A percentile compares a stretch with the other conserved stretches of the same genome.
phyloP scores from a whole-genome alignment of 2,329 filamentous ascomycete species.

The Epichloe sylvatica region DNA sequence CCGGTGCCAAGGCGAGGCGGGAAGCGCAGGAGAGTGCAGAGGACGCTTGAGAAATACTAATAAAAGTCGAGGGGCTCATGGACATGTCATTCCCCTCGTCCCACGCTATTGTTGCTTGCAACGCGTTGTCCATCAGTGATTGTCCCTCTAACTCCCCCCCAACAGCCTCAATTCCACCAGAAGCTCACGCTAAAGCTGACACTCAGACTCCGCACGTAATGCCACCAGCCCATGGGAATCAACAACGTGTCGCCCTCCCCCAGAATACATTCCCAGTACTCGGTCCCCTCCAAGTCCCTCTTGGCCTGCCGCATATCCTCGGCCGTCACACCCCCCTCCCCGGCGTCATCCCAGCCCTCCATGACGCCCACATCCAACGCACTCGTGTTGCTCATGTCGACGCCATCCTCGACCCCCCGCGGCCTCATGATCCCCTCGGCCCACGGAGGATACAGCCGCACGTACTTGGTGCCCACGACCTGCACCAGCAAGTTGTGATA shows the following conservation, averaged over 20 bases:
- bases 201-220: slow-evolving; percentile 77
- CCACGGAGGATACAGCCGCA: slow-evolving; percentile 68
- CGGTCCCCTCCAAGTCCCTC: slow-evolving; percentile 40
- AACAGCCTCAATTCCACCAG: slow-evolving; percentile 60
- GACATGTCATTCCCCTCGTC: too few species aligned
- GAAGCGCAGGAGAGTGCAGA: slow-evolving; percentile 25
- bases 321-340: slow-evolving; percentile 12
- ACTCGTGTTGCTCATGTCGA: slow-evolving; percentile 91
- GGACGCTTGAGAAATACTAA: slow-evolving; percentile 12
- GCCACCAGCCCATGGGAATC: slow-evolving; percentile 94
- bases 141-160: too few species aligned
- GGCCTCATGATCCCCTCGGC: slow-evolving; percentile 51
- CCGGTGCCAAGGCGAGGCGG: slow-evolving; percentile 42
- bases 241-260: slow-evolving; percentile 74
- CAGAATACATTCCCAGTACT: slow-evolving; percentile 65
- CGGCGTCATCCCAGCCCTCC: slow-evolving; percentile 41
- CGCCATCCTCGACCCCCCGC: slow-evolving; percentile 47
- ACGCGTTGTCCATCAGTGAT: too few species aligned
- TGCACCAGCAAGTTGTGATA: slow-evolving; percentile 89
- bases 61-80: too few species aligned
- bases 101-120: too few species aligned
- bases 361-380: slow-evolving; percentile 59
- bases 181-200: slow-evolving; percentile 92
- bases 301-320: slow-evolving; percentile 25
- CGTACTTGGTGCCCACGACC: slow-evolving; percentile 79